Conservation (phyloP, 2,329 filamentous ascomycete species). For the Ceratocystis eucalypticola region DNA sequence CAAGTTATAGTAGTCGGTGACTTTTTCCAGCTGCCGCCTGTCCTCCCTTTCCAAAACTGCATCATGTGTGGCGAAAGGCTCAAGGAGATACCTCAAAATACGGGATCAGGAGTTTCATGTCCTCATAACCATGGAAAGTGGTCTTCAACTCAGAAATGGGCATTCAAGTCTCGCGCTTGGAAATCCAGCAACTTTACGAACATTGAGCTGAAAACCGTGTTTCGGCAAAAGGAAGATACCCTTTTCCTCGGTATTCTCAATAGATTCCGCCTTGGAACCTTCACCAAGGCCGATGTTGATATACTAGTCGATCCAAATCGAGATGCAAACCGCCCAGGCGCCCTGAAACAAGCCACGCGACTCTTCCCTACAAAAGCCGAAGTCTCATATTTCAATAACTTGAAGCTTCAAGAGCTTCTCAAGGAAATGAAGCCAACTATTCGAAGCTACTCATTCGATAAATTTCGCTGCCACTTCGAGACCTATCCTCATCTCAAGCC, state of each 20-base stretch:
- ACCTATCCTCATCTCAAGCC: background rate
- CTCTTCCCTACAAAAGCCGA: background rate
- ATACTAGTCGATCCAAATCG: background rate
- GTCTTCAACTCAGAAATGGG: background rate
- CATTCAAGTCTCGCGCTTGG: background rate
- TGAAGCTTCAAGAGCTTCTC: background rate
- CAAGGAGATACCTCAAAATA: background rate
- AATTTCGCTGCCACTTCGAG: background rate
- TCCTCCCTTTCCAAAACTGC: background rate
- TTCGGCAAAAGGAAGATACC: background rate
- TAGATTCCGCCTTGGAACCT: background rate
- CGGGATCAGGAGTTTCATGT: background rate
- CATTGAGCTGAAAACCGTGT: background rate
- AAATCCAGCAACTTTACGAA: background rate
- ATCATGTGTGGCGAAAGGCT: background rate
- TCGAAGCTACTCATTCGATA: background rate
- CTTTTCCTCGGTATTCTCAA: background rate
- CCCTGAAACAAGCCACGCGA: background rate
- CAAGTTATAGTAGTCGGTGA: background rate
- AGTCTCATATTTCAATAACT: background rate
- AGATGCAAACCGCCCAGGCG: background rate
- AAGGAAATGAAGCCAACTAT: background rate
- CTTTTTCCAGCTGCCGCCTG: conserved; percentile 1
- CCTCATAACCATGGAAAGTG: background rate
- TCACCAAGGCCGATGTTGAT: background rate